Evolutionary conservation across 257 asterid species (phyloP), one percentile per base, ranked within the genome.

Genomic region (Ilex aquifolium): DNA sequence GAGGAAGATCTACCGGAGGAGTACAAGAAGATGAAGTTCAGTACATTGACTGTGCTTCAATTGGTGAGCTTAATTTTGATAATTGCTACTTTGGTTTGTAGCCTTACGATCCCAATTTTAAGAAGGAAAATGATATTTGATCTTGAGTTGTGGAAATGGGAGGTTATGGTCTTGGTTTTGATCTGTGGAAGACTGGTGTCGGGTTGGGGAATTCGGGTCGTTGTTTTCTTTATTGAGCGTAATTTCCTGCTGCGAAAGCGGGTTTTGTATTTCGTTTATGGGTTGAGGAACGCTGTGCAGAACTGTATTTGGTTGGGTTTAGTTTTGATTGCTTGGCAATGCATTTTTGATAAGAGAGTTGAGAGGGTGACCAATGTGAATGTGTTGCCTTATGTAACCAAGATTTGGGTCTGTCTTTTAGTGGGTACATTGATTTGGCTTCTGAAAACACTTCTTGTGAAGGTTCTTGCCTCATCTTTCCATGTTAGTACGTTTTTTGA

Each of bases 401-500:
- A 63, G 71, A 58, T 86, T 65, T 91, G 96, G 95, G 82, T 88
- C 63, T 88, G 98, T 55, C 82, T 91, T 7, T 67, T 91, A 72
- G 82, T 88, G 8, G 95, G 95, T 14, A 88, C 96, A 0, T 61
- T 84, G 44, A 71, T 88, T 67, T 91, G 98, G 98, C 71, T 91
- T 10, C 36, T 91, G 21, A 91, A 91, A 67, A 91, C 96, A 0
- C 42, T 88, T 64, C 71, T 88, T 1, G 95, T 91, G 21, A 91
- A 91, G 85, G 95, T 88, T 36, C 46, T 91, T 48, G 98, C 98
- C 4, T 86, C 87, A 2, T 82, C 91, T 0, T 91, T 91, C 56
- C 98, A 91, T 15, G 95, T 91, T 10, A 88, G 77, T 56, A 83
- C 98, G 0, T 91, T 86, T 60, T 88, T 91, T 31, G 96, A 88